phyloP scores from a whole-genome alignment of 75 land plant genomes.

The Picea sitchensis region DNA sequence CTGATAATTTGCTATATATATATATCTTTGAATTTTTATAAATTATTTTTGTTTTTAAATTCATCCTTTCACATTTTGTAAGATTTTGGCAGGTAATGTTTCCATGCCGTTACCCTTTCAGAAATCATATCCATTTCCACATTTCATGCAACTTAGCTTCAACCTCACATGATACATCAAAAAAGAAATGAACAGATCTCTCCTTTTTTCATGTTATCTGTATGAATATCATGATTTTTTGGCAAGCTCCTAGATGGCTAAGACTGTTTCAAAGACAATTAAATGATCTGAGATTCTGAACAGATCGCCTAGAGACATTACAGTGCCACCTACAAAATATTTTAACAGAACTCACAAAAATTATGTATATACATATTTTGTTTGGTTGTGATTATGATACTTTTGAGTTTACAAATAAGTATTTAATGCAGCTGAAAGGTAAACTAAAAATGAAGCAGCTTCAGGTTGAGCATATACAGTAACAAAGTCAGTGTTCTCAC shows the following conservation, averaged over 20 bases:
- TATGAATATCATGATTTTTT: neutral
- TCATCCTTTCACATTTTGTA: too few species aligned
- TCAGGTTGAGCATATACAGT: neutral
- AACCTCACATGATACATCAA: too few species aligned
- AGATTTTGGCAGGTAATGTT: too few species aligned
- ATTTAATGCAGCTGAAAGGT: neutral
- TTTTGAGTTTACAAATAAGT: neutral
- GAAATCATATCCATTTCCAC: too few species aligned
- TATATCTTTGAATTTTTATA: too few species aligned
- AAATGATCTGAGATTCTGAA: neutral
- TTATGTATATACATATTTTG: too few species aligned
- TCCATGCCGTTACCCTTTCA: too few species aligned
- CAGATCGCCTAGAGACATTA: neutral
- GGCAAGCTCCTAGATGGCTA: neutral
- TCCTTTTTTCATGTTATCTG: neutral
- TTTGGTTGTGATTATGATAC: neutral
- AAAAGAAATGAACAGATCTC: neutral
- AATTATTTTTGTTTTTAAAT: too few species aligned
- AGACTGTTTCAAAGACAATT: neutral
- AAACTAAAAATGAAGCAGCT: neutral
- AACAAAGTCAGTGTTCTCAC: constrained; percentile 30
- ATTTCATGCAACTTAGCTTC: too few species aligned
- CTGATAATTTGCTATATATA: too few species aligned
- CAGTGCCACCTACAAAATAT: neutral
- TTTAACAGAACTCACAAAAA: neutral